Base-by-base conservation (phyloP, 306 rosid species). In the Quillaja saponaria region DNA sequence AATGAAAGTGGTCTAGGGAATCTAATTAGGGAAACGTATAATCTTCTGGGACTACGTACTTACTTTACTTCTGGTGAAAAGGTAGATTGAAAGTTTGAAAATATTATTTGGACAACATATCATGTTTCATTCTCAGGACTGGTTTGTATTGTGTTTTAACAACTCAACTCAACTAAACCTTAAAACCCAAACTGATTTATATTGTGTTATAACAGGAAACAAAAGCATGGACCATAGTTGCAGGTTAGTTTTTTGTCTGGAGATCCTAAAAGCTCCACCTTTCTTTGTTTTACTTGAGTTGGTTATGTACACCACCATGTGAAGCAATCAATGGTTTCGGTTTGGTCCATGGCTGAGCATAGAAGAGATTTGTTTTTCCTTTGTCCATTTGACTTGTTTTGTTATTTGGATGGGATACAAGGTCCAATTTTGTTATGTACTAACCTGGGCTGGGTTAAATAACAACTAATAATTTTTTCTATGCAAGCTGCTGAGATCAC, bases 51-150 rank as follows among this genome's bases (percentile, higher is more conserved):
- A 65, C 82, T 92, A 21, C 80, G 90, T 15, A 92, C 98, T 40
- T 92, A 88, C 78, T 92, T 92, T 73, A 92, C 99, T 35, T 86
- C 99, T 10, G 94, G 99, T 50, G 99, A 92, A 77, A 92, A 92
- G 99, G 99, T 92, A 67, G 40, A 6, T 37, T 37, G 40, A 78
- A 64, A 60, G 16, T 40, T 50, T 38, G 60, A 55, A 41, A 61
- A 8, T 13, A 13, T 63, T 58, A 17, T 49, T 63, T 66, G 52
- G 34, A 47, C 57, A 25, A 48, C 53, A 41, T 21, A 37, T 38
- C 50, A 35, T 63, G 40, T 68, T 72, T 40, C 34, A 17, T 75
- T 39, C 58, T 18, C 55, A 48, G 61, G n/a, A n/a, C n/a, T n/a
- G n/a, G n/a, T n/a, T n/a, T n/a, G n/a, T n/a, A n/a, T n/a, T n/a